phyloP scores from a whole-genome alignment of 208 protist genomes.

The Acanthamoeba healyi region DNA sequence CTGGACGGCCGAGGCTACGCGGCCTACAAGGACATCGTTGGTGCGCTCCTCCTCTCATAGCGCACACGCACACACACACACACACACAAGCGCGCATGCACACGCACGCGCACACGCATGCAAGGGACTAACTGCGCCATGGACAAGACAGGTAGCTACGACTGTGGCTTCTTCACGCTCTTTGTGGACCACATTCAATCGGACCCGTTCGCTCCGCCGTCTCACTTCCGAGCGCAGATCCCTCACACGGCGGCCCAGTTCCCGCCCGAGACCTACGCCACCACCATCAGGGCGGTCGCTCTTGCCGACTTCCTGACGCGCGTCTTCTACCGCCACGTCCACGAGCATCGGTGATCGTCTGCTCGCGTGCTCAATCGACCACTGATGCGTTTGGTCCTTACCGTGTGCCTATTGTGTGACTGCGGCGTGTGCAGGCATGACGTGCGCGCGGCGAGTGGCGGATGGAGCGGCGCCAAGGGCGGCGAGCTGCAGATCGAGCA shows the following conservation, averaged over 20 bases:
- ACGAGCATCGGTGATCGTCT: constrained; percentile 11
- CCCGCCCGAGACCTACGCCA: constrained; percentile 44
- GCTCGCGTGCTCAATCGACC: neutral
- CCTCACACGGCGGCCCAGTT: constrained; percentile 63
- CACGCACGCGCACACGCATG: no score
- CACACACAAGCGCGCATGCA: no score
- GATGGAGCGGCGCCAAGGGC: constrained; percentile 85
- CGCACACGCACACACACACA: neutral
- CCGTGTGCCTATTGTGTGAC: neutral
- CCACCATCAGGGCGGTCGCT: constrained; percentile 43
- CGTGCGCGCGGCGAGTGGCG: constrained; percentile 48
- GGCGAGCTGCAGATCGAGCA: constrained; percentile 91
- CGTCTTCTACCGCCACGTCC: constrained; percentile 62
- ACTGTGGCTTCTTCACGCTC: constrained; percentile 92
- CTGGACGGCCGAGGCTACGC: constrained; percentile 82
- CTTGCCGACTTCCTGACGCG: constrained; percentile 83
- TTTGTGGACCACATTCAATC: constrained; percentile 84
- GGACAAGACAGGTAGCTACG: constrained; percentile 87
- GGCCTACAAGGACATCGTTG: constrained; percentile 76
- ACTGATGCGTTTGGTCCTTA: no score
- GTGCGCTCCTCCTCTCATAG: neutral
- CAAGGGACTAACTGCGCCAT: neutral
- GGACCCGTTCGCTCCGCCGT: constrained; percentile 88
- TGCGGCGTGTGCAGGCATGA: neutral
- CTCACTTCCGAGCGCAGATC: constrained; percentile 78